Evolutionary conservation across 139 green algal species (phyloP), one percentile per base, ranked within the genome.

Genomic region (Coccomyxa sp.): DNA sequence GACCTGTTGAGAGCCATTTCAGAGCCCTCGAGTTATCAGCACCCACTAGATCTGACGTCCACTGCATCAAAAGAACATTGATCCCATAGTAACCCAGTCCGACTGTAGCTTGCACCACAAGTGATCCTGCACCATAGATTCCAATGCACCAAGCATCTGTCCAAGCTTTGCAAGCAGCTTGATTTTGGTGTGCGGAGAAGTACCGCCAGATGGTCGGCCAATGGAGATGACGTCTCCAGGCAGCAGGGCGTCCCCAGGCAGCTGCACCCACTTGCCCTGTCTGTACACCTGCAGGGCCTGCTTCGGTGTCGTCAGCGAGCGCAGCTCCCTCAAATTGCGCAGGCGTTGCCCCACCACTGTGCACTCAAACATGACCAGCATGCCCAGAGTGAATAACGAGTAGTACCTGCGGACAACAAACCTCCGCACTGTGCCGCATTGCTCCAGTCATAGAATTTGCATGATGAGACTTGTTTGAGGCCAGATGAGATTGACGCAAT

Each of bases 311-410:
- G 94, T 89, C 80, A 99, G 89, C 23, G 79, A 84, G 21, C 94
- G 91, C 76, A 99, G 93, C 88, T 98, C 93, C 23, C 85, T 88
- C 30, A 99, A 90, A 85, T 95, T 98, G 66, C 93, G 89, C 83
- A 95, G 90, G 67, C 96, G 91, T 85, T 97, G 95, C 13, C 82
- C 85, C 18, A 98, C 97, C 27, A 99, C 94, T 12, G 97, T 99
- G 90, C 92, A 97, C 90, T 99, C 97, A 88, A 99, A 99, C 77
- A 94, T 92, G 67, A 99, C 89, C 51, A 99, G 93, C 96, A 99
- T 99, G 89, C 93, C 88, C 16, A 99, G 92, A 25, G 97, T 99
- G 90, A 99, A 99, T n/a, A 98, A 81, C 10, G 95, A 98, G 92
- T 99, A 99, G 89, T 98, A 95, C 92, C 92, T 91, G 84, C 68